Percentiles rank a stretch among this genome's conserved stretches.
Evolutionary conservation across 768 basidiomycete genomes (phyloP).

Genomic region (Coprinopsis strossmayeri): DNA sequence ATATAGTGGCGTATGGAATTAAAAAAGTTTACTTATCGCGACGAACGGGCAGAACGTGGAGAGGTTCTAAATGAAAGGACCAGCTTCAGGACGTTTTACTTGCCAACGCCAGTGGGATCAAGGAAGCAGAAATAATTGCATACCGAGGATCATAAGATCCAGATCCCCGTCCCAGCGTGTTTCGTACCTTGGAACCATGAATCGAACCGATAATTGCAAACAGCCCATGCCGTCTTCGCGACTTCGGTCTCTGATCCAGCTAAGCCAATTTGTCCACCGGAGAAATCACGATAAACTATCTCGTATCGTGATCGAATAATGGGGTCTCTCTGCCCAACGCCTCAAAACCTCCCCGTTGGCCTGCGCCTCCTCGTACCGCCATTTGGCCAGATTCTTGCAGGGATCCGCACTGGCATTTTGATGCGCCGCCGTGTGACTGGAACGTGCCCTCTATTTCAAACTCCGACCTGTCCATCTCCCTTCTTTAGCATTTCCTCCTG

Average conservation of each 20-base stretch:
- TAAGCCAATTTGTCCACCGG: conserved; percentile 3
- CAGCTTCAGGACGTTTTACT: conserved; percentile 2
- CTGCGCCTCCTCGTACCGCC: not conserved
- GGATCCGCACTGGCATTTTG: conserved; percentile 2
- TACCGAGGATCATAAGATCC: conserved; percentile 11
- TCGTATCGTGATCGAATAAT: conserved; percentile 7
- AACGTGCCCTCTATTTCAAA: not conserved
- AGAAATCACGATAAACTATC: conserved; percentile 7
- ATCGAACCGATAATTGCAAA: not conserved
- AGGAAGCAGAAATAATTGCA: conserved; percentile 5
- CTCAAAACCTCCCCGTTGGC: not conserved
- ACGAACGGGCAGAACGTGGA: conserved; percentile 8
- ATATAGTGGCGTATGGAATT: conserved; percentile 6
- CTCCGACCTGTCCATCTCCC: not conserved
- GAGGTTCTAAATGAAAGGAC: conserved; percentile 9
- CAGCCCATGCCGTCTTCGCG: not conserved
- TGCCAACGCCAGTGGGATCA: conserved; percentile 3
- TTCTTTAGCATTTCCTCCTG: not conserved
- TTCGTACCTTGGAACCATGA: not conserved
- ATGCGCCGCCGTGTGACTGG: conserved; percentile 4
- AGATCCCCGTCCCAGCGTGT: conserved; percentile 1
- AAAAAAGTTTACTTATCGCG: conserved; percentile 1
- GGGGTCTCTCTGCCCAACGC: not conserved
- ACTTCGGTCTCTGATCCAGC: not conserved
- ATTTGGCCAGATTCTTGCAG: not conserved